Base-by-base conservation (phyloP, 805 yeast genomes). In the Hanseniaspora mollemarum region DNA sequence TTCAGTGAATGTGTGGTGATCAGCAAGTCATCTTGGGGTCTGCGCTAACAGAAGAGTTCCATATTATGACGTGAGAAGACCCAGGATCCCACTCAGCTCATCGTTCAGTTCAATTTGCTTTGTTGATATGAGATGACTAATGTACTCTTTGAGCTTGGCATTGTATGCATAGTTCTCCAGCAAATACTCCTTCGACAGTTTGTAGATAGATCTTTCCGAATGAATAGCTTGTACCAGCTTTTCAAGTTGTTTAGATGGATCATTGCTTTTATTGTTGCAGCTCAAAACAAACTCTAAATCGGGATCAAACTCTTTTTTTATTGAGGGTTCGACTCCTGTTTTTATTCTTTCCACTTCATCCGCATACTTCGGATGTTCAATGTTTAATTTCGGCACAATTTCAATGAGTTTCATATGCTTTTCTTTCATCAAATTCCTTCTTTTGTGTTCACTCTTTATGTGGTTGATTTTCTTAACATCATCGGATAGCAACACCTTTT, bases 131-230 rank as follows among this genome's bases (percentile, higher is more conserved):
- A 45, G 15, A 8, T 22, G 29, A 12, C 15, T 48, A 54, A 43
- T 54, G 54, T 10, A 44, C 42, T 37, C 58, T 40, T 29, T 39
- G 31, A 9, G 57, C 56, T 42, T 52, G 45, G 42, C 52, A 53
- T n/a, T 38, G 29, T 29, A 42, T 10, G 31, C 22, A 29, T 16
- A 38, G 16, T 32, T 26, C 25, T 19, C 37, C 10, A 0, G 19
- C 15, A 31, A 29, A 22, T 22, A 38, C 38, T 41, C 28, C 21
- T 21, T 21, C 25, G 41, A 13, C 25, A 9, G 16, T 38, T 31
- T 40, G 35, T 40, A 16, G 15, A 45, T 38, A n/a, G 35, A 21
- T 15, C 31, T 16, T 18, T 38, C 26, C 3, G 38, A 19, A 42
- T 31, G 38, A 28, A 48, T 35, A 8, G 36, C 39, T 32, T 39